Conservation (phyloP, 1,284 basidiomycete genomes). For the Polyporus tsugae region DNA sequence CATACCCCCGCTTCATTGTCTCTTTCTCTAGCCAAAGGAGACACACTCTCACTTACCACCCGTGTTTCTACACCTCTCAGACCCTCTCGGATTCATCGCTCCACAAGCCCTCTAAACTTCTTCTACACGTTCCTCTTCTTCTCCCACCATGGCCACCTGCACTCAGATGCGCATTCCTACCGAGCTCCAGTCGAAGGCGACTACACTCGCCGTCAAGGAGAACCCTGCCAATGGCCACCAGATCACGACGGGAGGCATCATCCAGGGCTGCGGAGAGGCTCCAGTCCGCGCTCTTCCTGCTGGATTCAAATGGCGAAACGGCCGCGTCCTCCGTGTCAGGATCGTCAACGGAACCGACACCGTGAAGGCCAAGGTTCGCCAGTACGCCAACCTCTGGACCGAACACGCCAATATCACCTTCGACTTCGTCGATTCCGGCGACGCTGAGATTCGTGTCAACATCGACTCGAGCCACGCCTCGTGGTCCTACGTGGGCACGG, state of each 20-base stretch:
- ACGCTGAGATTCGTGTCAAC: not conserved
- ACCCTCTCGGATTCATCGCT: not conserved
- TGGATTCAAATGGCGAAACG: not conserved
- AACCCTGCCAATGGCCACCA: not conserved
- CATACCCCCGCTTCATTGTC: not conserved
- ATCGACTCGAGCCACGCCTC: not conserved
- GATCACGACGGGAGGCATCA: not conserved
- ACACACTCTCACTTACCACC: not conserved
- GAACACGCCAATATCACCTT: conserved; percentile 1
- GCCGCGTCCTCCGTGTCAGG: not conserved
- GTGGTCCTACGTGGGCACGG: not conserved
- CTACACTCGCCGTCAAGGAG: not conserved
- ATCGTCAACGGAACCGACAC: not conserved
- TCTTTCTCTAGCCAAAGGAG: not conserved
- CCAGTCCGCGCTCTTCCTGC: not conserved
- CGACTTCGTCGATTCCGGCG: conserved; percentile 2
- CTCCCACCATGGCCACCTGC: not conserved
- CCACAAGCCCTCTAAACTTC: not conserved
- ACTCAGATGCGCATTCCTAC: not conserved
- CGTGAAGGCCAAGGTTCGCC: not conserved
- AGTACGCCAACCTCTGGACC: not conserved
- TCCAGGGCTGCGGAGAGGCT: not conserved
- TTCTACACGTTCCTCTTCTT: not conserved
- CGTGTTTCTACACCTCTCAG: not conserved
- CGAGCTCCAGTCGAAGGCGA: not conserved